phyloP scores from a whole-genome alignment of 441 rosid species.

The Aleurites moluccanus region DNA sequence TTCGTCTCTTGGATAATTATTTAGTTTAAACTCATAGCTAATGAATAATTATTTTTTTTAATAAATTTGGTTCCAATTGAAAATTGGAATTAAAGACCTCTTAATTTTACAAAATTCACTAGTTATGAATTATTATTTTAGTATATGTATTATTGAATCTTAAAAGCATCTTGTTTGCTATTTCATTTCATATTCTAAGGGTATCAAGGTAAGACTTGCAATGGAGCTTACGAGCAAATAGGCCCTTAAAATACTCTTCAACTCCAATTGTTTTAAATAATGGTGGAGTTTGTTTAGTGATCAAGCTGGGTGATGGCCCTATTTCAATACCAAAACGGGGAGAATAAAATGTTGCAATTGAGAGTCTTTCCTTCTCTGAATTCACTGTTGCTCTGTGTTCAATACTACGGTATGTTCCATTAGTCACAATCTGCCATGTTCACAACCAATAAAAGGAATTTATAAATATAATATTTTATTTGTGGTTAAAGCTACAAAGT shows the following conservation, averaged over 20 bases:
- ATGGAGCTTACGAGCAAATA: constrained; percentile 29
- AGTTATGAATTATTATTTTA: too few species aligned
- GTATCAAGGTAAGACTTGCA: constrained; percentile 39
- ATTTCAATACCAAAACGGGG: constrained; percentile 25
- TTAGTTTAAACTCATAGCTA: too few species aligned
- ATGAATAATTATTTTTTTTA: too few species aligned
- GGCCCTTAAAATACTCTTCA: constrained; percentile 28
- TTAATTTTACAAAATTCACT: too few species aligned
- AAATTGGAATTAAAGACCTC: too few species aligned
- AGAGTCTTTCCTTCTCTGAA: constrained; percentile 36
- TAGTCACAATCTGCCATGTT: constrained; percentile 23
- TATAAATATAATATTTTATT: too few species aligned
- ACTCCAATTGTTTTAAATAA: constrained; percentile 24
- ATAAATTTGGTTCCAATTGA: too few species aligned
- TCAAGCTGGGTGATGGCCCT: constrained; percentile 39
- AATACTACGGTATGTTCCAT: constrained; percentile 29
- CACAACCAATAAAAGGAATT: background rate
- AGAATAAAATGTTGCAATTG: constrained; percentile 38
- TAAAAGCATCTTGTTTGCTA: too few species aligned
- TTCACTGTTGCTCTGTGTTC: constrained; percentile 40
- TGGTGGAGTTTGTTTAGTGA: constrained; percentile 27
- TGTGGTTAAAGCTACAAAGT: too few species aligned
- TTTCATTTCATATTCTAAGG: constrained; percentile 21
- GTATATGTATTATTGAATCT: too few species aligned
- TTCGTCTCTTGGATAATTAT: too few species aligned